Conservation (phyloP, 306 rosid genomes). For the Trifolium dubium region DNA sequence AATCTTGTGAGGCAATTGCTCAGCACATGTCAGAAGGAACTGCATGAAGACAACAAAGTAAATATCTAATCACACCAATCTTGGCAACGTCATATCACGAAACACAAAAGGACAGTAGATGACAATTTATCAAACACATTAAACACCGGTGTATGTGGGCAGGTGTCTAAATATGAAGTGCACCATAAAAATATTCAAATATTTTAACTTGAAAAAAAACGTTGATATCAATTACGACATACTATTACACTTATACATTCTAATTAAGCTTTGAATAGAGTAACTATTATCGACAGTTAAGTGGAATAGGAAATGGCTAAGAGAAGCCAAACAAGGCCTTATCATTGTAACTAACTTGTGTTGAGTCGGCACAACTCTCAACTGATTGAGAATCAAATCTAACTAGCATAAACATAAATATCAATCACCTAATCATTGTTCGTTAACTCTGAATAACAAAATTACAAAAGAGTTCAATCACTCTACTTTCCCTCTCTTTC, state of each 20-base stretch:
- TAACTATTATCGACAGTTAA: no score
- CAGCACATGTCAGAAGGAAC: conserved; percentile 78
- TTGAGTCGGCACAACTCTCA: no score
- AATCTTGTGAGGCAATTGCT: conserved; percentile 93
- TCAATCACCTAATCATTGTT: no score
- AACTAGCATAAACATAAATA: no score
- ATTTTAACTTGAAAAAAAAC: not conserved
- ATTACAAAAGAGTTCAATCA: no score
- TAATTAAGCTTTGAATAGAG: not conserved
- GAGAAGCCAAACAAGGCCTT: no score
- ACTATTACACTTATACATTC: conserved; percentile 5
- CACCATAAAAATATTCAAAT: conserved; percentile 8
- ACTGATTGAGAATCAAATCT: no score
- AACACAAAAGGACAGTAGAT: not conserved
- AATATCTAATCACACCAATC: conserved; percentile 18
- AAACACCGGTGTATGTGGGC: not conserved
- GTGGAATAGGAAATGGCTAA: no score
- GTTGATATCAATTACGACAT: not conserved
- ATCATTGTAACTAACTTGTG: no score
- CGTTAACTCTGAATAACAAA: no score
- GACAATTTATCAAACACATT: conserved; percentile 7
- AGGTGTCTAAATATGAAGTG: not conserved
- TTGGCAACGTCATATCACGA: not conserved
- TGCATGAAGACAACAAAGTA: conserved; percentile 53
- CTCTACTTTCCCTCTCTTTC: no score